Conservation (phyloP, 2,329 filamentous ascomycete genomes). For the Chalara sp. region DNA sequence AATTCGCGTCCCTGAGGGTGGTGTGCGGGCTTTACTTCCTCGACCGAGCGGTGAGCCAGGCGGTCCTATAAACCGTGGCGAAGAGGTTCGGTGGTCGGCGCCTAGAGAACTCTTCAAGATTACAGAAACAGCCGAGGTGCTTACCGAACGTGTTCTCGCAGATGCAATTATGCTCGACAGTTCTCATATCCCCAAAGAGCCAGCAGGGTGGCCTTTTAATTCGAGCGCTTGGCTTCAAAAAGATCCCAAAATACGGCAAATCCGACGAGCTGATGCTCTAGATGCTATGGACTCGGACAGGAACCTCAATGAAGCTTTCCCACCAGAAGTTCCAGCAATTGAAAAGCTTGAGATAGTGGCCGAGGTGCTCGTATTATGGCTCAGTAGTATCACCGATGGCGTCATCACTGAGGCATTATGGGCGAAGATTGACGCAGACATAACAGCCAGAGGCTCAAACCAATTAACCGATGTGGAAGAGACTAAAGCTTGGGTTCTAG, state of each 20-base stretch:
- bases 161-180: slow-evolving; percentile 57
- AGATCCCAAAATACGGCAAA: slow-evolving; percentile 27
- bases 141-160: slow-evolving; percentile 50
- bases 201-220: slow-evolving; percentile 53
- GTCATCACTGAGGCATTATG: slow-evolving; percentile 67
- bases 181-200: slow-evolving; percentile 42
- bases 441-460: slow-evolving; percentile 38
- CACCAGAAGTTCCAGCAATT: slow-evolving; percentile 53
- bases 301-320: slow-evolving; percentile 54
- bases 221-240: slow-evolving; percentile 25
- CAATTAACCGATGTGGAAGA: slow-evolving; percentile 43
- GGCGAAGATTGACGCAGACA: slow-evolving; percentile 56
- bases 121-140: slow-evolving; percentile 66
- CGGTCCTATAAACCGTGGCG: slow-evolving; percentile 32
- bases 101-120: slow-evolving; percentile 85
- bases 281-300: slow-evolving; percentile 69
- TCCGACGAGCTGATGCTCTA: slow-evolving; percentile 33
- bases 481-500: slow-evolving; percentile 57
- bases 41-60: slow-evolving; percentile 23
- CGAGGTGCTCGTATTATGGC: slow-evolving; percentile 66
- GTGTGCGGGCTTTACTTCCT: slow-evolving; percentile 51
- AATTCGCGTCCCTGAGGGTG: slow-evolving; percentile 78
- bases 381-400: slow-evolving; percentile 70
- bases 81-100: slow-evolving; percentile 66
- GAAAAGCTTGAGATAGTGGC: slow-evolving; percentile 70